Evolutionary conservation across 164 flowering plant species (phyloP).

Genomic region (Magnolia sinica): DNA sequence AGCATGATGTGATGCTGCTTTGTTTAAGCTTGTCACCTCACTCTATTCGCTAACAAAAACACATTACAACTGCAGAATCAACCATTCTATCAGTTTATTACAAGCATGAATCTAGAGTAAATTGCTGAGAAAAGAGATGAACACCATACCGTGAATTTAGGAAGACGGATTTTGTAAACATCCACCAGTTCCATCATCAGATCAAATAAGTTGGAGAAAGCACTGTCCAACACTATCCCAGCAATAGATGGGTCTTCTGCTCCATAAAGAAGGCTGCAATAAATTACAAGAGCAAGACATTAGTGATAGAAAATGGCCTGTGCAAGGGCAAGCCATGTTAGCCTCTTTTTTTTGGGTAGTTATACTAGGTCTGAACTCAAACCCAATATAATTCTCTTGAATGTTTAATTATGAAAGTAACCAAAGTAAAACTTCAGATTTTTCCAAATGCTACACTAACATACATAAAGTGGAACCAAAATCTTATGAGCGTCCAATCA

Average conservation of each 20-base stretch:
- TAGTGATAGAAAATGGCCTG: neutral
- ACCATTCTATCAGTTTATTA: no score
- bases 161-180: constrained; percentile 87
- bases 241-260: constrained; percentile 96
- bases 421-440: no score
- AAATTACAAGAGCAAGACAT: neutral
- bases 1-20: neutral
- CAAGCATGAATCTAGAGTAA: neutral
- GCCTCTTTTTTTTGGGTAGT: no score
- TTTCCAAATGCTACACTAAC: no score
- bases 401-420: no score
- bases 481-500: no score
- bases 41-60: neutral
- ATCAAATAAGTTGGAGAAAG: constrained; percentile 87
- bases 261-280: constrained; percentile 92
- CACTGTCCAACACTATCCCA: constrained; percentile 97
- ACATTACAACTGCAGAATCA: neutral
- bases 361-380: no score
- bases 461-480: no score
- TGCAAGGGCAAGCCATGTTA: neutral
- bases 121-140: neutral
- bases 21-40: neutral
- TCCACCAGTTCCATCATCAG: constrained; percentile 97
- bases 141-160: constrained; percentile 73
- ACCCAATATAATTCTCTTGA: no score